Base-by-base conservation (phyloP, 192 early-diverging fungal species). In the Backusella australiensis region DNA sequence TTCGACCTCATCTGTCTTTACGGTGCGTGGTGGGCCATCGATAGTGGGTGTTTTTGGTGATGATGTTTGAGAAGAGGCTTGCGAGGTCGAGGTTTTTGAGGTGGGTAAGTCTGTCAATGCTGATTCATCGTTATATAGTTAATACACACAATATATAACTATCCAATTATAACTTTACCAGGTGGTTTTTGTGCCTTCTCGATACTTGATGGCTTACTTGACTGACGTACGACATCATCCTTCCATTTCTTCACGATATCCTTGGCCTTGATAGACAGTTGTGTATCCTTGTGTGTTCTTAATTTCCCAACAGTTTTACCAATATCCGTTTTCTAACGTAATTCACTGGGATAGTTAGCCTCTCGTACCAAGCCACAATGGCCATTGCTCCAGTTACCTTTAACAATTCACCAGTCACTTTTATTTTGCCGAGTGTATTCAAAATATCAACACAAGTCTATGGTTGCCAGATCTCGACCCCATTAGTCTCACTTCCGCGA, bases 211-310 rank as follows among this genome's bases (percentile, higher is more conserved):
- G 41, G 65, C 1, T 75, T 32, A 11, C 56, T 53, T 5, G 81
- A 39, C 8, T 73, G 71, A 6, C 71, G 35, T 23, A 69, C 12
- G 11, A 80, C 78, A 68, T 95, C 94, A 32, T 86, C 85, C 82
- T 95, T 96, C 96, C 96, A 97, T 63, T 92, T 94, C 75, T 86
- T 85, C 4, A 96, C 91, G 52, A 95, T 85, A 46, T 85, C 89
- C 75, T 92, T 94, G 3, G 93, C 90, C 44, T 86, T 69, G 26
- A 76, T 80, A 0, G 91, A 86, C 14, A 96, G 87, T 0, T 85
- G 86, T 2, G 81, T 71, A 59, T 92, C 85, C 9, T 82, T 77
- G 69, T 92, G 84, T 75, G 91, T 90, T 35, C 93, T 84, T 44
- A 96, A 79, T 72, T 91, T 91, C 53, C 91, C 92, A 44, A 97